Base-by-base conservation (phyloP, 2,329 filamentous ascomycete species). In the Biscogniauxia marginata region DNA sequence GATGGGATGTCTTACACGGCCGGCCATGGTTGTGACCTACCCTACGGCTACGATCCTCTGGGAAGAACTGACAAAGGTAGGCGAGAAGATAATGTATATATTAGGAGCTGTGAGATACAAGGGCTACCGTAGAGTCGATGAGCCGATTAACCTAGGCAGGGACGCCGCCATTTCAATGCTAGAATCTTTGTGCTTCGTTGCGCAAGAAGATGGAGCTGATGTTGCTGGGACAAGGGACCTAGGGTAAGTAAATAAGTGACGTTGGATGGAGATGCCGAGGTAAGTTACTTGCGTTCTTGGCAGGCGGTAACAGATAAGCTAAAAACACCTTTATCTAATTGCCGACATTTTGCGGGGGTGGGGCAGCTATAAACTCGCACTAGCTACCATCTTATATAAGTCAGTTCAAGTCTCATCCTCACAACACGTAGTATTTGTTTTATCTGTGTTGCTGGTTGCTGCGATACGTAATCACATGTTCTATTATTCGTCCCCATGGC, bases 1-100 rank as follows among this genome's bases (percentile, higher is more conserved):
- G 70, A 99, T 96, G 46, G 91, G 90, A 72, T 99, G 95, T 72
- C 95, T 87, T 56, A 99, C 87, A 61, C 82, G 81, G 66, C 93
- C 93, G 52, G 95, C 93, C 93, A 97, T 88, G 2, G 52, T 19
- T 34, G 20, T 21, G 48, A 34, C 11, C 44, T 46, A 7, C 44
- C 19, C 30, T 4, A 39, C n/a, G 30, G 30, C 30, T n/a, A 39
- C 13, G 13, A 5, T 39, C 13, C 13, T 47, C 4, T n/a, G 20
- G 47, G 44, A 16, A 50, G 20, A 46, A 25, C 7, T 16, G 44
- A 24, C 30, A 8, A 19, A 21, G 39, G 25, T 30, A 30, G 25
- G 25, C 13, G 13, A 30, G 25, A 30, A 30, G 25, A 8, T 19
- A 20, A 5, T 7, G 19, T 19, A 13, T 48, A 22, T 46, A 21